These are phyloP conservation scores for Penicillium sp. DNA, from an alignment of 2,329 filamentous ascomycete genomes.

Conservation along the genomic window DNA sequence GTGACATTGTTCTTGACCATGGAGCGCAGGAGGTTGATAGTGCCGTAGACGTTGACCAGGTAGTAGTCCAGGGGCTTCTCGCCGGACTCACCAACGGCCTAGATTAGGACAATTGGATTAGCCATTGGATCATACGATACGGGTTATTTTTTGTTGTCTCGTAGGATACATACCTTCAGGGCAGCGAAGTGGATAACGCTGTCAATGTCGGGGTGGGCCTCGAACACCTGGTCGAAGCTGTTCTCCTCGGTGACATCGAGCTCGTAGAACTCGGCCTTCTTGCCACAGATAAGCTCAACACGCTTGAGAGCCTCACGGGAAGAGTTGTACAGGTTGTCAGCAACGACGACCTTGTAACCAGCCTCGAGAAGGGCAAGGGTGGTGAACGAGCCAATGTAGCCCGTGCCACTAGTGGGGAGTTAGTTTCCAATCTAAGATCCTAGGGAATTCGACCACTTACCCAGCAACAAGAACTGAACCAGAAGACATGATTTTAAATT, in stretches of 20 bases:
- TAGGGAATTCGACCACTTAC: constrained; percentile 55
- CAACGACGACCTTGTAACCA: constrained; percentile 93
- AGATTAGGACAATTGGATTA: constrained; percentile 1
- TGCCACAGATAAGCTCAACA: constrained; percentile 90
- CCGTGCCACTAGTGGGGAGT: constrained; percentile 67
- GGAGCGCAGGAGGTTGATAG: constrained; percentile 77
- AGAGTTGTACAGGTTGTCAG: constrained; percentile 97
- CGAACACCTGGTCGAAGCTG: constrained; percentile 81
- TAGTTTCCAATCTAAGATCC: constrained; percentile 19
- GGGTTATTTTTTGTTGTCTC: neutral
- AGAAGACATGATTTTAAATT: constrained; percentile 61
- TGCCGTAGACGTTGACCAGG: constrained; percentile 92
- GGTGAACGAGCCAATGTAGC: constrained; percentile 99
- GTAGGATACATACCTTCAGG: constrained; percentile 66
- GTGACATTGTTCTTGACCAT: constrained; percentile 89
- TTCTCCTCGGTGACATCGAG: constrained; percentile 84
- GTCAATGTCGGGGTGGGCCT: constrained; percentile 87
- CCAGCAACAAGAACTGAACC: constrained; percentile 90
- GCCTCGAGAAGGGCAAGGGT: constrained; percentile 86
- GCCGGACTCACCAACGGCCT: constrained; percentile 94
- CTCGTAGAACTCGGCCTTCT: constrained; percentile 80
- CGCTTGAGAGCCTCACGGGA: constrained; percentile 88
- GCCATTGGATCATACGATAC: neutral
- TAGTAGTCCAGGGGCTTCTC: constrained; percentile 98
- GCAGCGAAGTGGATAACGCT: constrained; percentile 99